Conservation (phyloP, 2,329 filamentous ascomycete genomes). For the Neonectria coccinea region DNA sequence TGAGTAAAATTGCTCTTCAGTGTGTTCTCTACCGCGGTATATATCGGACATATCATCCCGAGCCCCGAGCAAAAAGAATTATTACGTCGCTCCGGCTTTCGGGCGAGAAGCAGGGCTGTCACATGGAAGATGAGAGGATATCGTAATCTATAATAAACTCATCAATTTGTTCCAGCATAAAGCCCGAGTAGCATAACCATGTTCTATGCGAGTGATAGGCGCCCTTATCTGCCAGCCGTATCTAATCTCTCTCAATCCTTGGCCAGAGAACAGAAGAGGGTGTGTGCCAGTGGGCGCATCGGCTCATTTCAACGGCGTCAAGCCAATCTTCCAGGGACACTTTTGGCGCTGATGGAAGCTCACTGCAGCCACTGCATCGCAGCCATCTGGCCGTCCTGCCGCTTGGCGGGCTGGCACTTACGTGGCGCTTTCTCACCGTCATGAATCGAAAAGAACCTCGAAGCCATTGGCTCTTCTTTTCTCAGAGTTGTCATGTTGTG, state of each 20-base stretch:
- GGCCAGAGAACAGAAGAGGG: constrained; percentile 66
- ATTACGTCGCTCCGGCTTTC: too few relatives aligned
- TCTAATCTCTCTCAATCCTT: neutral
- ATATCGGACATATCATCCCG: neutral
- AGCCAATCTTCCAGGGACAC: neutral
- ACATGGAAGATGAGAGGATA: neutral
- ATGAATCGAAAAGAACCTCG: neutral
- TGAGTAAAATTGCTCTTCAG: constrained; percentile 6
- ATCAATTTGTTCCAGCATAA: neutral
- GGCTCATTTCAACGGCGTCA: neutral
- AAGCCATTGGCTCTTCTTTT: neutral
- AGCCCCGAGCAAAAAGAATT: neutral
- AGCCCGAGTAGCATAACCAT: neutral
- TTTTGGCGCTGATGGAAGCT: neutral
- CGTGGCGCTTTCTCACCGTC: neutral
- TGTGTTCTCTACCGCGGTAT: constrained; percentile 4
- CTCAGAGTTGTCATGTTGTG: neutral
- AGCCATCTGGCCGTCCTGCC: neutral
- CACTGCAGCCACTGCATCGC: neutral
- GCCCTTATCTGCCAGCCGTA: neutral
- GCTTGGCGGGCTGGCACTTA: neutral
- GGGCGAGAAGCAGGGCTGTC: neutral
- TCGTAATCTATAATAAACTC: neutral
- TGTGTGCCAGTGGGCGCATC: neutral
- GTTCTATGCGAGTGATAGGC: neutral